Evolutionary conservation across 768 basidiomycete genomes (phyloP).

Genomic region (Hygrocybe punicea): DNA sequence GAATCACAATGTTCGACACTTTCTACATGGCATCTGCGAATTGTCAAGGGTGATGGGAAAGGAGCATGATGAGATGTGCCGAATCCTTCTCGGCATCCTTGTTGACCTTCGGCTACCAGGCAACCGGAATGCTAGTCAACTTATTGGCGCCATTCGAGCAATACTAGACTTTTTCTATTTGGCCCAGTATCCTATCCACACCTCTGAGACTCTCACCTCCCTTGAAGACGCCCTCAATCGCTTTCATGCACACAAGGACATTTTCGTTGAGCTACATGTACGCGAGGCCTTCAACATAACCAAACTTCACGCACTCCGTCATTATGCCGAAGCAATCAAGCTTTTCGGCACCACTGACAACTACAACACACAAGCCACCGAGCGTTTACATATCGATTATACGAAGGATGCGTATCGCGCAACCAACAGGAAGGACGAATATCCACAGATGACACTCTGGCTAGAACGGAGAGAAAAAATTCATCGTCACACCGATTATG

Average conservation of each 20-base stretch:
- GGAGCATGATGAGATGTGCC: conserved; percentile 35
- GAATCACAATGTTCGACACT: conserved; percentile 30
- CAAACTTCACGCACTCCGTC: conserved; percentile 8
- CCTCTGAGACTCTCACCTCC: conserved; percentile 20
- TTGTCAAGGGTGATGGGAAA: conserved; percentile 39
- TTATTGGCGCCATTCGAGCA: conserved; percentile 20
- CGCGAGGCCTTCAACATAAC: conserved; percentile 7
- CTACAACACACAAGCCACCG: conserved; percentile 15
- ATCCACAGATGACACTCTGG: conserved; percentile 41
- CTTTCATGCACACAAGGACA: conserved; percentile 30
- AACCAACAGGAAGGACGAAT: conserved; percentile 26
- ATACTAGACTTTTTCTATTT: conserved; percentile 37
- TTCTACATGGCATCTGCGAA: conserved; percentile 36
- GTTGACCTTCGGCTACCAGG: conserved; percentile 15
- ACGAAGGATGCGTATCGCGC: conserved; percentile 31
- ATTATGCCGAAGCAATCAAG: conserved; percentile 5
- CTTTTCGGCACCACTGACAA: conserved; percentile 16
- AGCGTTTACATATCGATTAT: conserved; percentile 15
- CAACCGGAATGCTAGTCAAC: neutral
- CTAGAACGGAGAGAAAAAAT: conserved; percentile 37
- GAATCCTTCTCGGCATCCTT: conserved; percentile 23
- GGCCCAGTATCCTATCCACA: conserved; percentile 26
- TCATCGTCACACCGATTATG: conserved; percentile 20
- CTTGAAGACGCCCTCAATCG: conserved; percentile 21
- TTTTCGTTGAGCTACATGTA: conserved; percentile 23